Conservation (phyloP, 108 stramenopile species). For the Discostella stelligeroides region DNA sequence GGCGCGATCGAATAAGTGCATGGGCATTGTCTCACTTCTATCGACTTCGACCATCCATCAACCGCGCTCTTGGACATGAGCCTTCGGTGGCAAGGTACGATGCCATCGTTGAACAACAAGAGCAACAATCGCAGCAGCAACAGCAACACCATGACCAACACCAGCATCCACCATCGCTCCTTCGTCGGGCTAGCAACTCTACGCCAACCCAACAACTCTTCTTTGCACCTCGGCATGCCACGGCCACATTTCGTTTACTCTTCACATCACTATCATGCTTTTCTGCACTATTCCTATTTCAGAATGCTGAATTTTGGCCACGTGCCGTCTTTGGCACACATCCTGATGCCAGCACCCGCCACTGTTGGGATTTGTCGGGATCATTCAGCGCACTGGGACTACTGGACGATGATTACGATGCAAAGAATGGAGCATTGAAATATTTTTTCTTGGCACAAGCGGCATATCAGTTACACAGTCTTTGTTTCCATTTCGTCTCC, state of each 20-base stretch:
- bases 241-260: conserved; percentile 75
- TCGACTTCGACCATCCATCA: conserved; percentile 37
- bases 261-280: conserved; percentile 56
- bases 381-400: conserved; percentile 54
- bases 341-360: conserved; percentile 52
- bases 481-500: conserved; percentile 70
- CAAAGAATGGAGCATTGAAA: conserved; percentile 57
- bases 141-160: background rate
- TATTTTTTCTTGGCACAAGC: conserved; percentile 78
- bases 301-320: conserved; percentile 77
- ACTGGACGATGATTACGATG: conserved; percentile 70
- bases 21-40: conserved; percentile 37
- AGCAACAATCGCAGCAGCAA: too few relatives aligned
- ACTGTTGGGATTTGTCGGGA: conserved; percentile 83
- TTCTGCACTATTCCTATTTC: conserved; percentile 59
- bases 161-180: conserved; percentile 5
- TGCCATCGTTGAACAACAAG: conserved; percentile 6
- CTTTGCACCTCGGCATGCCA: conserved; percentile 79
- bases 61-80: conserved; percentile 48
- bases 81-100: conserved; percentile 34
- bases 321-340: conserved; percentile 61
- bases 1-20: conserved; percentile 23
- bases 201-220: conserved; percentile 49
- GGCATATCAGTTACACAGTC: conserved; percentile 79
- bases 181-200: conserved; percentile 21